Evolutionary conservation across 768 basidiomycete species (phyloP).

Genomic region (Termitomyces sp.): DNA sequence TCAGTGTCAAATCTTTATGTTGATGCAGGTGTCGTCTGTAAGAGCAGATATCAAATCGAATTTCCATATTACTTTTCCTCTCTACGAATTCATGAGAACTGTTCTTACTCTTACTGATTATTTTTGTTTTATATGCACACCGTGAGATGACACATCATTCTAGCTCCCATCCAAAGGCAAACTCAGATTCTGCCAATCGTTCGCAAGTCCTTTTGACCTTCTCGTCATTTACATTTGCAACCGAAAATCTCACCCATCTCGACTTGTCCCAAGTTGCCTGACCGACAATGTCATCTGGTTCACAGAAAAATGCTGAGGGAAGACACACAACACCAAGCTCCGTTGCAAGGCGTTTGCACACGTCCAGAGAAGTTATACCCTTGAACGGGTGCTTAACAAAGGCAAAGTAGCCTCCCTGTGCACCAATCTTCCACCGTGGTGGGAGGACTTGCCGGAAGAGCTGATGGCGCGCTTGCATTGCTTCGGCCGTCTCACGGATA

Average conservation of each 20-base stretch:
- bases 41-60: no score
- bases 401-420: conserved; percentile 74
- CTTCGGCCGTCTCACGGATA: conserved; percentile 46
- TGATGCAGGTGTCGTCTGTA: not conserved
- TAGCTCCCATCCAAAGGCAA: conserved; percentile 35
- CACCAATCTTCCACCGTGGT: conserved; percentile 55
- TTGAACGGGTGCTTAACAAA: conserved; percentile 69
- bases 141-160: not conserved
- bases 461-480: conserved; percentile 48
- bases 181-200: conserved; percentile 40
- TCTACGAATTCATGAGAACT: no score
- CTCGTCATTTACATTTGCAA: conserved; percentile 75
- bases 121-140: no score
- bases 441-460: conserved; percentile 54
- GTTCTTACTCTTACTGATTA: no score
- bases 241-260: conserved; percentile 74
- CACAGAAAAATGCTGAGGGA: conserved; percentile 62
- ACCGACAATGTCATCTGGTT: conserved; percentile 29
- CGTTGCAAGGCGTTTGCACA: conserved; percentile 56
- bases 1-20: no score
- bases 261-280: conserved; percentile 35
- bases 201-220: conserved; percentile 49
- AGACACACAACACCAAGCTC: conserved; percentile 64
- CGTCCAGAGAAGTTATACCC: conserved; percentile 42
- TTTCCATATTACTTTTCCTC: no score